phyloP scores from a whole-genome alignment of 2,329 filamentous ascomycete genomes.

The Colletotrichum melonis region DNA sequence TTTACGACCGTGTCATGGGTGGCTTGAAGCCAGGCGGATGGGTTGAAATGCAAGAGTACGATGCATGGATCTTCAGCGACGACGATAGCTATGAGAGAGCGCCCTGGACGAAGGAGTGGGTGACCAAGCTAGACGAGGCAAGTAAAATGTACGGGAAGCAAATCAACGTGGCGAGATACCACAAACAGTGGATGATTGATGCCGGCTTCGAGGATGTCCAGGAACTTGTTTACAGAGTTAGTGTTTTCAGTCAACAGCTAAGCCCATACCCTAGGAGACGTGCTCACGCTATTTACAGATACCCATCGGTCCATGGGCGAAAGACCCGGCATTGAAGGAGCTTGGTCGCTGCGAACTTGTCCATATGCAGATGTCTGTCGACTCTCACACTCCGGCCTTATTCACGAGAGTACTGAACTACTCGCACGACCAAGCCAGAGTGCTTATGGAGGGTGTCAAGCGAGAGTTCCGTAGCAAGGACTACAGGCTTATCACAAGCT shows the following conservation, averaged over 20 bases:
- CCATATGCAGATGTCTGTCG: slow-evolving; percentile 56
- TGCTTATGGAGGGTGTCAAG: slow-evolving; percentile 55
- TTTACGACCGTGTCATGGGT: slow-evolving; percentile 43
- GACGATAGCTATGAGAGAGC: slow-evolving; percentile 51
- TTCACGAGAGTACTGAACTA: slow-evolving; percentile 52
- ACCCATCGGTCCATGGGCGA: slow-evolving; percentile 52
- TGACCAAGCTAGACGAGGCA: slow-evolving; percentile 48
- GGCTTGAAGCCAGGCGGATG: slow-evolving; percentile 48
- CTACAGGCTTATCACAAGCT: slow-evolving; percentile 47
- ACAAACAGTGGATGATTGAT: slow-evolving; percentile 51
- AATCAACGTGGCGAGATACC: slow-evolving; percentile 50
- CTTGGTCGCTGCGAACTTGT: slow-evolving; percentile 49
- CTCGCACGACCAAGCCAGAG: slow-evolving; percentile 52
- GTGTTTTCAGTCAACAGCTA: slow-evolving; percentile 5
- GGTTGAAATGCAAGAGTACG: slow-evolving; percentile 53
- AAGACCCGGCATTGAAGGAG: slow-evolving; percentile 49
- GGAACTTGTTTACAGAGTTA: slow-evolving; percentile 44
- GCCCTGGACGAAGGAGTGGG: slow-evolving; percentile 53
- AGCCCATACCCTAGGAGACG: fast-evolving
- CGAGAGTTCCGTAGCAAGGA: slow-evolving; percentile 49
- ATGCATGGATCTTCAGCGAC: slow-evolving; percentile 51
- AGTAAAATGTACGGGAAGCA: slow-evolving; percentile 51
- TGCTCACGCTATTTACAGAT: slow-evolving; percentile 41
- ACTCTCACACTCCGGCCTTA: slow-evolving; percentile 53
- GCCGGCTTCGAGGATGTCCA: slow-evolving; percentile 51